Conservation (phyloP, 306 rosid genomes). For the Corylus avellana region DNA sequence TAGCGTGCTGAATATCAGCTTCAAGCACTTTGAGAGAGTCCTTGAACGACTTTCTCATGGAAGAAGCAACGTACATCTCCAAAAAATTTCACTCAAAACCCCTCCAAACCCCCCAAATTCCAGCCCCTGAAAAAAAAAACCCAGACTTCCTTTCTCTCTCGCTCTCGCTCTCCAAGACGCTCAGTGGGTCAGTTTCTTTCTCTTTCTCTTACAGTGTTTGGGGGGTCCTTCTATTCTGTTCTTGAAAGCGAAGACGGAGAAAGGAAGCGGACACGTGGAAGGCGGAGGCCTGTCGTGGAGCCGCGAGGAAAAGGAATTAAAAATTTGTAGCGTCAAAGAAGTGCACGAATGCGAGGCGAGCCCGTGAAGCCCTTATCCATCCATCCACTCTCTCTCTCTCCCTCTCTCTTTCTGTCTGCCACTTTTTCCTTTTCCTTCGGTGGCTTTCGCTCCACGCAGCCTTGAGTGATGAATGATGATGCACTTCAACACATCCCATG, state of each 20-base stretch:
- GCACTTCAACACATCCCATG: neutral
- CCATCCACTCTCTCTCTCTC: neutral
- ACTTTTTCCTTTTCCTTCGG: neutral
- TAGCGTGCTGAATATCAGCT: slow-evolving; percentile 99
- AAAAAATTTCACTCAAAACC: no score
- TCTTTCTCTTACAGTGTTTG: neutral
- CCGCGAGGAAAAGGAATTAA: slow-evolving; percentile 7
- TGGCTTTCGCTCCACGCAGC: slow-evolving; percentile 41
- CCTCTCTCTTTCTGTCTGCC: neutral
- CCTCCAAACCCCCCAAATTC: neutral
- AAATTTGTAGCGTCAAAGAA: neutral
- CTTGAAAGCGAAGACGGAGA: slow-evolving; percentile 66
- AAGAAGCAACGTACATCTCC: slow-evolving; percentile 78
- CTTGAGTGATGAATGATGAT: slow-evolving; percentile 7
- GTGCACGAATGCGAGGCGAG: slow-evolving; percentile 12
- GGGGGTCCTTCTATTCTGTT: slow-evolving; percentile 55
- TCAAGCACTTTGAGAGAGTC: slow-evolving; percentile 92
- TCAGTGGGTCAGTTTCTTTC: neutral
- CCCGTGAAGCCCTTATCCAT: slow-evolving; percentile 33
- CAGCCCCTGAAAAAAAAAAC: slow-evolving; percentile 12
- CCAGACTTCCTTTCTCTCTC: slow-evolving; percentile 27
- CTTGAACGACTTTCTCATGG: slow-evolving; percentile 97
- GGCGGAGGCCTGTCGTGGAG: slow-evolving; percentile 22
- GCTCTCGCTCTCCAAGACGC: slow-evolving; percentile 12
- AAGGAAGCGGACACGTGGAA: slow-evolving; percentile 61